A percentile compares a stretch with the other conserved stretches of the same genome.
Conservation (phyloP, 352 stramenopile species). For the Globisporangium emineosum region DNA sequence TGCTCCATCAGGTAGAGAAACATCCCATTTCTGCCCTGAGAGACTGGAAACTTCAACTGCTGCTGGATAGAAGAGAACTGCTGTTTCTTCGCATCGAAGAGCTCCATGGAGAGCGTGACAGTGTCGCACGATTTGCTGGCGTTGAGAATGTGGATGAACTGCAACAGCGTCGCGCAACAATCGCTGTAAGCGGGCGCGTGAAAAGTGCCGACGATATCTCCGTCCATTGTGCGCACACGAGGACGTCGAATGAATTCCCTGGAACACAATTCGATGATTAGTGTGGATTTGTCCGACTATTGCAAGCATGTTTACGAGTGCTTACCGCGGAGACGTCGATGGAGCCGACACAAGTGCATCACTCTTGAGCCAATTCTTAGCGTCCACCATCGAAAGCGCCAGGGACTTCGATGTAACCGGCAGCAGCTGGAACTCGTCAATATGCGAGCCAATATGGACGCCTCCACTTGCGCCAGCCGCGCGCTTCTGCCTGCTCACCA, state of each 20-base stretch:
- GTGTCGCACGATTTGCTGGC: slow-evolving; percentile 70
- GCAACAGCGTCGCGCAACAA: slow-evolving; percentile 31
- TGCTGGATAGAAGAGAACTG: not conserved
- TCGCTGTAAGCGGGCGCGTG: slow-evolving; percentile 45
- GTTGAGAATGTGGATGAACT: slow-evolving; percentile 53
- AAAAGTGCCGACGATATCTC: slow-evolving; percentile 52
- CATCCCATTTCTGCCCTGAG: not conserved
- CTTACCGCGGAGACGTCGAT: slow-evolving; percentile 5
- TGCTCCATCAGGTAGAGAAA: slow-evolving; percentile 48
- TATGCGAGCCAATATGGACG: slow-evolving; percentile 8
- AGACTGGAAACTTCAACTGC: not conserved
- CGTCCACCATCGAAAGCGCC: slow-evolving; percentile 4
- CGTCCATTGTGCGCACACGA: slow-evolving; percentile 39
- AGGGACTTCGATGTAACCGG: slow-evolving; percentile 10
- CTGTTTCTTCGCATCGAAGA: slow-evolving; percentile 23
- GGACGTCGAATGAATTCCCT: slow-evolving; percentile 63
- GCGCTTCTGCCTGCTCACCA: slow-evolving; percentile 18
- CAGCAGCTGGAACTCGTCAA: slow-evolving; percentile 18
- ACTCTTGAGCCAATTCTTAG: slow-evolving; percentile 12
- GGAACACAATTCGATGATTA: not conserved
- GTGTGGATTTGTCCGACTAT: not conserved
- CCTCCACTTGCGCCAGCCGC: not conserved
- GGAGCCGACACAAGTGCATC: not conserved
- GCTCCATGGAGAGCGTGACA: slow-evolving; percentile 40
- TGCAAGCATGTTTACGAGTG: not conserved